Evolutionary conservation across 352 stramenopile species (phyloP).

Genomic region (Phytophthora chlamydospora): DNA sequence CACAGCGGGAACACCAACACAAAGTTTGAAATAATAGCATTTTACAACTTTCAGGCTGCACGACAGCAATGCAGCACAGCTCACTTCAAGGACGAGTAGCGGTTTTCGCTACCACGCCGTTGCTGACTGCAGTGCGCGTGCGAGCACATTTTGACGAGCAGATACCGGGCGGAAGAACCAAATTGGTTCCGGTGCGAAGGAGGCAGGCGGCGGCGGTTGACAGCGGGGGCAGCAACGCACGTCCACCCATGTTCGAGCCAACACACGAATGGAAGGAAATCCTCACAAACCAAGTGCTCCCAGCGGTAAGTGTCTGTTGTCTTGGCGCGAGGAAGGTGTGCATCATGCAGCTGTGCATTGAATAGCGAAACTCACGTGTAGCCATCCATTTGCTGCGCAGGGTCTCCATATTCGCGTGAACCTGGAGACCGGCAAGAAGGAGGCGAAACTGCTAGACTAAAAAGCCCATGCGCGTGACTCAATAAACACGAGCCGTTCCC

Average conservation of each 20-base stretch:
- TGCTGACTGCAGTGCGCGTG: constrained; percentile 28
- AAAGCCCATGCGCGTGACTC: neutral
- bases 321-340: neutral
- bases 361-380: neutral
- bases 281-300: constrained; percentile 57
- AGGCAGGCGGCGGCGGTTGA: neutral
- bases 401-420: constrained; percentile 69
- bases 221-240: neutral
- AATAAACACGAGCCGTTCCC: neutral
- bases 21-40: constrained; percentile 9
- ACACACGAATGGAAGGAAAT: constrained; percentile 66
- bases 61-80: constrained; percentile 19
- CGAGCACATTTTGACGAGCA: constrained; percentile 11
- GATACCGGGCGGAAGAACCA: neutral
- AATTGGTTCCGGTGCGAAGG: constrained; percentile 14
- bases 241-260: constrained; percentile 52
- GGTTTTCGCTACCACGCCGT: constrained; percentile 24
- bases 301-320: constrained; percentile 34
- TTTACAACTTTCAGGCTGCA: constrained; percentile 1
- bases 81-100: constrained; percentile 28
- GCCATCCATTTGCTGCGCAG: constrained; percentile 26
- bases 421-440: constrained; percentile 60
- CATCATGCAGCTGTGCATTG: neutral
- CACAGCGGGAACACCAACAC: neutral
- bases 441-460: constrained; percentile 58